These are phyloP conservation scores for Mycena epipterygia DNA, from an alignment of 768 basidiomycete genomes.

Conservation along the genomic window DNA sequence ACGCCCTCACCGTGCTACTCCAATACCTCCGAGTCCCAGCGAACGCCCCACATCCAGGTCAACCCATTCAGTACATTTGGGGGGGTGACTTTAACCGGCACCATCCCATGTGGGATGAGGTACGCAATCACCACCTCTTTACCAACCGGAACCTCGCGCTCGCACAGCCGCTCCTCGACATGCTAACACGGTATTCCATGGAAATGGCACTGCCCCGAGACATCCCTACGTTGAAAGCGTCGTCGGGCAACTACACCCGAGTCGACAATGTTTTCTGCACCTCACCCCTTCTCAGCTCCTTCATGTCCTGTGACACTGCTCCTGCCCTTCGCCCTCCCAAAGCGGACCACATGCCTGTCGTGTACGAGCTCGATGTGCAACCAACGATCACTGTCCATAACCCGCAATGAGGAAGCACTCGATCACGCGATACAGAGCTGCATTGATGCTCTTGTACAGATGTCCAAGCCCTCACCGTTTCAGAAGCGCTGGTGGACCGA, in stretches of 20 bases:
- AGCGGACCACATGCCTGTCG: slow-evolving; percentile 60
- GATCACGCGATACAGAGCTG: slow-evolving; percentile 33
- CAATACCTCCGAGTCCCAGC: neutral
- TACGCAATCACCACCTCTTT: slow-evolving; percentile 51
- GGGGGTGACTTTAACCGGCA: no score
- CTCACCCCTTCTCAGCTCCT: slow-evolving; percentile 14
- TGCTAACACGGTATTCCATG: slow-evolving; percentile 45
- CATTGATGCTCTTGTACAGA: slow-evolving; percentile 37
- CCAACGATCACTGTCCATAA: neutral
- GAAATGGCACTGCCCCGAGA: slow-evolving; percentile 49
- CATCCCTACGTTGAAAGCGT: slow-evolving; percentile 51
- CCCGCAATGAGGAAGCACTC: no score
- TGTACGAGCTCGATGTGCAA: slow-evolving; percentile 42
- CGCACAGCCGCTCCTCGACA: slow-evolving; percentile 44
- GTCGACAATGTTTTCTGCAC: slow-evolving; percentile 61
- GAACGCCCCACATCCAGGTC: neutral
- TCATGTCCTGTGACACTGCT: slow-evolving; percentile 46
- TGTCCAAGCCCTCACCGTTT: slow-evolving; percentile 35
- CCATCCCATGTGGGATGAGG: slow-evolving; percentile 55
- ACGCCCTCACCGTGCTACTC: neutral
- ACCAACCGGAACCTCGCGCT: slow-evolving; percentile 39
- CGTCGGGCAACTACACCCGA: slow-evolving; percentile 50
- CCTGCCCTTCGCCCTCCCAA: slow-evolving; percentile 28
- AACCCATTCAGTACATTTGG: slow-evolving; percentile 38
- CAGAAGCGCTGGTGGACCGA: slow-evolving; percentile 50